Percentiles rank a stretch among this genome's conserved stretches.
phyloP scores from a whole-genome alignment of 2,329 filamentous ascomycete species.

The Xylaria polymorpha region DNA sequence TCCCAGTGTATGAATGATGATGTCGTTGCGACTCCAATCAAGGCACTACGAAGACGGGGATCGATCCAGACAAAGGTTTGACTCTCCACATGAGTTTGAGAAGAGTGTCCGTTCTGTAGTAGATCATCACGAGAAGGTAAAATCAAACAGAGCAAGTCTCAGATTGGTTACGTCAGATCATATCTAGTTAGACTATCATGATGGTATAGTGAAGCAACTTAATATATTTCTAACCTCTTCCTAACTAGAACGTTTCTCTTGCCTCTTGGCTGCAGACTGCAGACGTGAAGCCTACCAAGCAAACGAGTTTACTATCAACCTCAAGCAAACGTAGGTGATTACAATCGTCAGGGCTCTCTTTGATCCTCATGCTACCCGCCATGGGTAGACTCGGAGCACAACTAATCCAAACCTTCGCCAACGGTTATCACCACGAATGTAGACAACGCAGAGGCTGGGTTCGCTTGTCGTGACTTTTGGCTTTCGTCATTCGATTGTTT shows the following conservation, averaged over 20 bases:
- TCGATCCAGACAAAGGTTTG: neutral
- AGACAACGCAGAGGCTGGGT: conserved; percentile 44
- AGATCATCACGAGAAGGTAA: neutral
- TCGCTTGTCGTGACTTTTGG: conserved; percentile 39
- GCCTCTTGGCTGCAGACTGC: neutral
- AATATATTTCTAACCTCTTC: neutral
- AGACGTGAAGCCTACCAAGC: neutral
- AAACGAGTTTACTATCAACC: neutral
- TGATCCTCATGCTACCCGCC: conserved; percentile 62
- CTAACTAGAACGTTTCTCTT: neutral
- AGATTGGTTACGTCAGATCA: neutral
- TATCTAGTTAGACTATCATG: neutral
- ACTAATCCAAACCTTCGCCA: conserved; percentile 41
- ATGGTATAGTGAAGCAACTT: neutral
- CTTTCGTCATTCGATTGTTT: conserved; percentile 62
- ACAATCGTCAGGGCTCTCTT: conserved; percentile 69
- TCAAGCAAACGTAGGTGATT: neutral
- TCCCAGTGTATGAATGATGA: neutral
- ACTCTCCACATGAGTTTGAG: neutral
- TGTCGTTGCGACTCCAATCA: neutral
- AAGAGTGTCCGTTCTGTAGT: neutral
- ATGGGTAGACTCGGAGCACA: conserved; percentile 55
- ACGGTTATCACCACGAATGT: conserved; percentile 55
- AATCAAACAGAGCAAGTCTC: neutral
- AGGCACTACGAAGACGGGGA: neutral